phyloP scores from a whole-genome alignment of 2,329 filamentous ascomycete genomes.

The Hortaea werneckii region DNA sequence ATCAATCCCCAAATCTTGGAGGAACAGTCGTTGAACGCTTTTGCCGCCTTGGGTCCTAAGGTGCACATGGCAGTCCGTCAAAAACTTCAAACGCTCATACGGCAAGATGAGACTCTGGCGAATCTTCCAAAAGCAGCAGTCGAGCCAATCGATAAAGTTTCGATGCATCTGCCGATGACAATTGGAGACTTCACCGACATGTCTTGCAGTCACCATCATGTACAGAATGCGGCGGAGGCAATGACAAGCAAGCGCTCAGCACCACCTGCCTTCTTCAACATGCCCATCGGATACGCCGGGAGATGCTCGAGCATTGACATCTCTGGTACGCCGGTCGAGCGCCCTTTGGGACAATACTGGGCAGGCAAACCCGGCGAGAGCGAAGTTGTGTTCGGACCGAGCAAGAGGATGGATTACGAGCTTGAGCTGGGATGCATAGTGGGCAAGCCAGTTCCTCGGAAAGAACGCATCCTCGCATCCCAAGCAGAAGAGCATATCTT shows the following conservation, averaged over 20 bases:
- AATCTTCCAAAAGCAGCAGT: constrained; percentile 16
- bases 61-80: constrained; percentile 27
- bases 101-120: constrained; percentile 10
- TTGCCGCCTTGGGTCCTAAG: constrained; percentile 35
- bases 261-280: constrained; percentile 38
- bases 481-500: constrained; percentile 47
- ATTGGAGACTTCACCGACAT: constrained; percentile 51
- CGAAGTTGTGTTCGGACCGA: constrained; percentile 39
- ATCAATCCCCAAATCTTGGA: constrained; percentile 16
- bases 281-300: constrained; percentile 45
- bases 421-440: constrained; percentile 38
- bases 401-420: constrained; percentile 37
- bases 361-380: constrained; percentile 33
- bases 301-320: constrained; percentile 44
- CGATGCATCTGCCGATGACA: constrained; percentile 45
- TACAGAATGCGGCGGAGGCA: constrained; percentile 39
- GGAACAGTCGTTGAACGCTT: constrained; percentile 36
- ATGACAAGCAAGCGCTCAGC: constrained; percentile 31
- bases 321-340: constrained; percentile 38
- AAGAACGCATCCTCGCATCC: constrained; percentile 26
- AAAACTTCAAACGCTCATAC: constrained; percentile 27
- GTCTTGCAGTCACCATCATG: constrained; percentile 43
- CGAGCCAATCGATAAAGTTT: constrained; percentile 32
- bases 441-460: constrained; percentile 29
- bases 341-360: constrained; percentile 38